These are phyloP conservation scores for Cornus suecica DNA, from an alignment of 148 eudicot genomes.

Conservation along the genomic window DNA sequence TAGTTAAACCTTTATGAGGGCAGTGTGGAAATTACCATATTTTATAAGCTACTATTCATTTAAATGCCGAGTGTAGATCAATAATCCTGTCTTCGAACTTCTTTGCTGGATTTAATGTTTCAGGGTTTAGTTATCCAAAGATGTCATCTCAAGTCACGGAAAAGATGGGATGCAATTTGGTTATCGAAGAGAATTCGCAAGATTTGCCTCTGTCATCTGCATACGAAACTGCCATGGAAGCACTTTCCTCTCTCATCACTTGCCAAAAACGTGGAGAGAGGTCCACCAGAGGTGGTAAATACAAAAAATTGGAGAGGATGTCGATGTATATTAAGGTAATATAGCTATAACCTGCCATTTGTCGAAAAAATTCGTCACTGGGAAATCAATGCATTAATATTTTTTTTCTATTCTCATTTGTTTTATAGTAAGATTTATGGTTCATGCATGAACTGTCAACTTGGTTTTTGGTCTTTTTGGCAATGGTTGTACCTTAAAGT, in stretches of 20 bases:
- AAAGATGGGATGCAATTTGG: conserved; percentile 23
- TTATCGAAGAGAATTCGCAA: conserved; percentile 21
- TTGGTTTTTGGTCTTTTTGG: background rate
- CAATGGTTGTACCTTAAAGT: background rate
- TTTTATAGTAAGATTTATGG: background rate
- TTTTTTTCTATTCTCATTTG: background rate
- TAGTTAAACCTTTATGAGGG: background rate
- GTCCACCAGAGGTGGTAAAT: conserved; percentile 35
- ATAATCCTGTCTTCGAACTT: conserved; percentile 12
- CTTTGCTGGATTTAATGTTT: conserved; percentile 7
- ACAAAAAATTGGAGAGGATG: conserved; percentile 72
- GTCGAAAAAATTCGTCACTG: background rate
- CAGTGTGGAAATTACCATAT: background rate
- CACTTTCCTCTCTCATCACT: conserved; percentile 78
- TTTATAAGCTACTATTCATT: background rate
- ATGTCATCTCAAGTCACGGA: conserved; percentile 36
- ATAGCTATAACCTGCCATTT: background rate
- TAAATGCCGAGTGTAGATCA: background rate
- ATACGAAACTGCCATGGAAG: conserved; percentile 78
- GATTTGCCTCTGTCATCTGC: conserved; percentile 37
- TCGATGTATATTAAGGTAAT: conserved; percentile 69
- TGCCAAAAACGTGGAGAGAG: conserved; percentile 57
- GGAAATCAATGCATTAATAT: background rate
- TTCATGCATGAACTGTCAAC: background rate
- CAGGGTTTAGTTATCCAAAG: conserved; percentile 39